Percentiles rank a stretch among this genome's conserved stretches.
phyloP scores from a whole-genome alignment of 2,329 filamentous ascomycete genomes.

The Clonostachys rhizophaga region DNA sequence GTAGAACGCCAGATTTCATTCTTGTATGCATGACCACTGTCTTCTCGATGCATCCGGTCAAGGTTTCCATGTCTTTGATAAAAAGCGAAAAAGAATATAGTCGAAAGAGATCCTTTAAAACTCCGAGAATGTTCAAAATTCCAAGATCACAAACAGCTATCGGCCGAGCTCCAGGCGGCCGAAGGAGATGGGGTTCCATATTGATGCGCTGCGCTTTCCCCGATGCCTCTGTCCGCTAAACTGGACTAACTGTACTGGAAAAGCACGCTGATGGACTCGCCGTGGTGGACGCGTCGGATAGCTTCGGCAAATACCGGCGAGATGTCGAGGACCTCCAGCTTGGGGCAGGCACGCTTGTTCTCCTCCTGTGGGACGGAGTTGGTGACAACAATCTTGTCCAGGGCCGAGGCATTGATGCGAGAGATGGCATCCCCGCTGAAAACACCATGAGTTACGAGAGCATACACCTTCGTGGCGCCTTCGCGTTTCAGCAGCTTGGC shows the following conservation, averaged over 20 bases:
- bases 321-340: slow-evolving; percentile 87
- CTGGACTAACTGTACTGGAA: slow-evolving; percentile 45
- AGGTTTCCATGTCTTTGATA: too few species aligned
- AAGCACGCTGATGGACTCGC: slow-evolving; percentile 93
- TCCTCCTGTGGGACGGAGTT: slow-evolving; percentile 91
- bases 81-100: too few species aligned
- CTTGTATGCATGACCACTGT: too few species aligned
- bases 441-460: slow-evolving; percentile 90
- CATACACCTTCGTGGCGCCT: slow-evolving; percentile 86
- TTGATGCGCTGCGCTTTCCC: too few species aligned
- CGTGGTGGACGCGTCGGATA: slow-evolving; percentile 92
- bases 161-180: too few species aligned
- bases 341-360: slow-evolving; percentile 72
- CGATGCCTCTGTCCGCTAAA: too few species aligned
- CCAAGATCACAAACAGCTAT: too few species aligned
- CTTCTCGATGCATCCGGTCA: too few species aligned
- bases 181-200: too few species aligned
- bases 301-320: slow-evolving; percentile 91
- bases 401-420: slow-evolving; percentile 84
- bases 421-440: slow-evolving; percentile 93
- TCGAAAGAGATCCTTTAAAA: too few species aligned
- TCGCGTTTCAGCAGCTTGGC: slow-evolving; percentile 97
- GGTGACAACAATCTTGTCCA: slow-evolving; percentile 93
- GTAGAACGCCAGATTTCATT: too few species aligned
- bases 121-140: too few species aligned